These are phyloP conservation scores for Linderniella brevidens DNA, from an alignment of 257 asterid genomes.

Conservation along the genomic window DNA sequence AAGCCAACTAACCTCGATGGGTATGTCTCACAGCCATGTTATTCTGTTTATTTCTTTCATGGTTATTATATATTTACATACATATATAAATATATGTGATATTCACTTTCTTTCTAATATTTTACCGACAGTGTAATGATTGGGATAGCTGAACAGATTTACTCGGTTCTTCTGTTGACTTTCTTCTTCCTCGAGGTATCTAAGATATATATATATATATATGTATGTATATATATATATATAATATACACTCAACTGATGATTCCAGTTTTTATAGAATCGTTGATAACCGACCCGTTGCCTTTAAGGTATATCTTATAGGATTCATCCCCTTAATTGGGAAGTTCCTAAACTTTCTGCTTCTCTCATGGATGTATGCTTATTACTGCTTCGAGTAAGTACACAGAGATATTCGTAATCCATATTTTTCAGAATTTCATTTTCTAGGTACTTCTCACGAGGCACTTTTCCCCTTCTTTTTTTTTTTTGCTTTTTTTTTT, in stretches of 20 bases:
- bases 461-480: constrained; percentile 4
- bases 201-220: constrained; percentile 4
- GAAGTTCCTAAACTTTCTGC: constrained; percentile 54
- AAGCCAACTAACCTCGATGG: constrained; percentile 55
- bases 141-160: constrained; percentile 72
- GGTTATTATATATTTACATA: background rate
- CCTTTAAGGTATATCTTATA: constrained; percentile 48
- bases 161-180: constrained; percentile 71
- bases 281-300: constrained; percentile 9
- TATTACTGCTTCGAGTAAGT: constrained; percentile 98
- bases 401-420: constrained; percentile 7
- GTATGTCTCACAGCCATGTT: constrained; percentile 21
- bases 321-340: constrained; percentile 76
- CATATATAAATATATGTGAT: background rate
- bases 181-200: constrained; percentile 82
- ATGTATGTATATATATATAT: background rate
- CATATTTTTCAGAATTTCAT: no score
- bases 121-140: constrained; percentile 52
- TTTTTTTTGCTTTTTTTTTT: constrained; percentile 4
- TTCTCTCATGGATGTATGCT: constrained; percentile 96
- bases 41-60: background rate
- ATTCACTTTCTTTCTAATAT: constrained; percentile 9
- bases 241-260: constrained; percentile 4
- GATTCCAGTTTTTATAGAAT: constrained; percentile 8
- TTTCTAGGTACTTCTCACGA: no score